Conservation (phyloP, 2,329 filamentous ascomycete species). For the Cercospora canescens region DNA sequence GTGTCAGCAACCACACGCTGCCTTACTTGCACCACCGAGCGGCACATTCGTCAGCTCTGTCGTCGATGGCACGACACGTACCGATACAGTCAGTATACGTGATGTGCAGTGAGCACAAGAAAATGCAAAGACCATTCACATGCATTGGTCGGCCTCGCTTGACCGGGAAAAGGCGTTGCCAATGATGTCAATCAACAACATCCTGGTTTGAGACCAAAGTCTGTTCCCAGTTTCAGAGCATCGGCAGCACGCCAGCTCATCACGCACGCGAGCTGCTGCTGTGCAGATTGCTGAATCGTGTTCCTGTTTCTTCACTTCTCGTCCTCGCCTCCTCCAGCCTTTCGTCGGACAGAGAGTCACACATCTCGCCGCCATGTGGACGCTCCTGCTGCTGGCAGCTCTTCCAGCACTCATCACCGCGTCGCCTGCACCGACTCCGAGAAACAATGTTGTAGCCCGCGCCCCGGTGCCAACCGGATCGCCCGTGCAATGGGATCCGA, state of each 20-base stretch:
- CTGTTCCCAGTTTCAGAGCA: background rate
- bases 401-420: conserved; percentile 30
- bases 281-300: background rate
- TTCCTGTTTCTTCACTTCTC: background rate
- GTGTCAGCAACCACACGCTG: background rate
- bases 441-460: conserved; percentile 21
- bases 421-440: conserved; percentile 23
- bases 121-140: background rate
- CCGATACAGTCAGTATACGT: background rate
- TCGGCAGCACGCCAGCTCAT: background rate
- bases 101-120: background rate
- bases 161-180: background rate
- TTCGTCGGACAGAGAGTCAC: background rate
- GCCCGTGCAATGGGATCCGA: conserved; percentile 43
- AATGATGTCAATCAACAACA: background rate
- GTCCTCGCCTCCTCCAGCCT: background rate
- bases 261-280: background rate
- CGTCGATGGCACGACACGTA: background rate
- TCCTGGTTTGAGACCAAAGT: background rate
- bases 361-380: conserved; percentile 6
- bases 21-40: background rate
- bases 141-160: background rate
- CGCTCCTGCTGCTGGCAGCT: conserved; percentile 30
- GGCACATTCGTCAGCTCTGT: background rate
- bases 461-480: conserved; percentile 52